A percentile compares a stretch with the other conserved stretches of the same genome.
Conservation (phyloP, 2,329 filamentous ascomycete species). For the Pestalotiopsis sp. region DNA sequence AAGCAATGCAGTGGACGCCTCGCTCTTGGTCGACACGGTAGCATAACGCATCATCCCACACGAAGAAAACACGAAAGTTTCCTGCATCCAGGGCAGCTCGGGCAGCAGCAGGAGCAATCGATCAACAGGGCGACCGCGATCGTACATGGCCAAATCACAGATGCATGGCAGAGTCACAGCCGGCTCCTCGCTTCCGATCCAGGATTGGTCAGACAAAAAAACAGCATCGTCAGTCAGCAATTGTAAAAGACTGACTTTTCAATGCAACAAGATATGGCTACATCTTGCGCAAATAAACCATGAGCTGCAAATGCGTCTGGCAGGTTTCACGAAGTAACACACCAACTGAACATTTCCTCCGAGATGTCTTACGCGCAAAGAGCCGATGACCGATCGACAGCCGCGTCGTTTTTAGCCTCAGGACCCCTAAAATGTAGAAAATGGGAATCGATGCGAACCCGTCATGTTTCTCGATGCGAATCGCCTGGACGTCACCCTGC, state of each 20-base stretch:
- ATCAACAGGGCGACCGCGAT: background rate
- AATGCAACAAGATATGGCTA: too few species aligned
- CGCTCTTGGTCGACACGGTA: background rate
- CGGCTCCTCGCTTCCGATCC: too few species aligned
- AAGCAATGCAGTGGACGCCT: background rate
- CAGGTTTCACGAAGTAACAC: too few species aligned
- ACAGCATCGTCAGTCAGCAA: too few species aligned
- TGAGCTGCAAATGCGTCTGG: too few species aligned
- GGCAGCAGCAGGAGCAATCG: background rate
- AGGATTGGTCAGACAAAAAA: too few species aligned
- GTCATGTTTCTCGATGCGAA: background rate
- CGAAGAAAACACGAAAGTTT: background rate
- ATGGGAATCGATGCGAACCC: background rate
- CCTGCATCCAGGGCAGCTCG: background rate
- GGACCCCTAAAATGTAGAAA: background rate
- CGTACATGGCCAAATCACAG: background rate
- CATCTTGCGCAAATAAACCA: too few species aligned
- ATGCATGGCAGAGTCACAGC: too few species aligned
- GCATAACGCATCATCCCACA: background rate
- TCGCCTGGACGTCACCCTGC: background rate
- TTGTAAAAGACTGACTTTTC: too few species aligned
- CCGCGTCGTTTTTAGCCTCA: background rate
- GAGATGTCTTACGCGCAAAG: background rate
- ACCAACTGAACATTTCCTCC: too few species aligned
- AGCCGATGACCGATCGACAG: background rate